phyloP scores from a whole-genome alignment of 805 yeast genomes.

The Monosporozyma aerobia region DNA sequence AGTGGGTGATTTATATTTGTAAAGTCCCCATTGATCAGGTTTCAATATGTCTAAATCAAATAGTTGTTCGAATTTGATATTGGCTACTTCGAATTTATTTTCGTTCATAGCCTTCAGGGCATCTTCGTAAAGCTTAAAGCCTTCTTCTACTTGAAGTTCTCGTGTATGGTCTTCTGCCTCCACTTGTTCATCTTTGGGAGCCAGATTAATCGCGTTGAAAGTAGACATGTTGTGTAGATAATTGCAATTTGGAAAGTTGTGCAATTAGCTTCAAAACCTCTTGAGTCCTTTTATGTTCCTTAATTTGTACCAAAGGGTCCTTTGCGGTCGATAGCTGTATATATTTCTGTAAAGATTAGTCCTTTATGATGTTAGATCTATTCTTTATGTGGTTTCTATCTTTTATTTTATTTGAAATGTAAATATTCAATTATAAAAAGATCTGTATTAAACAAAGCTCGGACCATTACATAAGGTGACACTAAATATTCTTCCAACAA shows the following conservation, averaged over 20 bases:
- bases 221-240: conserved; percentile 35
- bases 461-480: background rate
- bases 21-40: conserved; percentile 33
- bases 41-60: conserved; percentile 61
- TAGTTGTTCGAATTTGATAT: conserved; percentile 46
- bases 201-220: conserved; percentile 71
- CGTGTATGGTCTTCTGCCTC: conserved; percentile 86
- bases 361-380: too few relatives aligned
- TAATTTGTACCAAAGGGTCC: too few relatives aligned
- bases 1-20: conserved; percentile 45
- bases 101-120: conserved; percentile 59
- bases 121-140: conserved; percentile 61
- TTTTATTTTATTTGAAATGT: background rate
- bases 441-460: background rate
- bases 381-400: background rate
- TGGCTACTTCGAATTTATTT: conserved; percentile 41
- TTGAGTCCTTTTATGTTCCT: too few relatives aligned
- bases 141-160: conserved; percentile 83
- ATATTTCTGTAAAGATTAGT: too few relatives aligned
- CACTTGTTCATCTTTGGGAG: conserved; percentile 55
- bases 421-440: background rate
- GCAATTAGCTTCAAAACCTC: too few relatives aligned
- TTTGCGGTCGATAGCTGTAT: too few relatives aligned
- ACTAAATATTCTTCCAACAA: background rate
- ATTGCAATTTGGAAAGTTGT: too few relatives aligned